Evolutionary conservation across 1,139 yeast genomes (phyloP), one percentile per base, ranked within the genome.

Genomic region (Saccharomyces hybrid): DNA sequence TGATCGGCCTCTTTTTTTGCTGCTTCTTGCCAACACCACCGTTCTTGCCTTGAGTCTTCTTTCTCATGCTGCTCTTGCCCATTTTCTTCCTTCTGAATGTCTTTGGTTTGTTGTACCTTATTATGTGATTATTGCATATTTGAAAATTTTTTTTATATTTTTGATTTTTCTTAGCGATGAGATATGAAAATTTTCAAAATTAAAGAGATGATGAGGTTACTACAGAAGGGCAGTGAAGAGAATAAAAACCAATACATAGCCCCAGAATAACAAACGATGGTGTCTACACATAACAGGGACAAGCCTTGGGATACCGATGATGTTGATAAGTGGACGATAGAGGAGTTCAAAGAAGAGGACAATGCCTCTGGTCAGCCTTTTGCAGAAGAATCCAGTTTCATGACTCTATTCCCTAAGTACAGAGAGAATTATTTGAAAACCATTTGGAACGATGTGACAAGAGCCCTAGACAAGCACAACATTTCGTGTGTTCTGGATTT

Each of bases 251-350:
- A n/a, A 44, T 46, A 52, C 49, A 54, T 27, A 31, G 1, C 11
- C 5, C 25, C 44, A 38, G 11, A 46, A 44, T 29, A 44, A 27
- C n/a, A 54, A 52, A 55, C 48, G 19, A 91, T 93, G 98, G 90
- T 87, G 34, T 89, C 97, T 3, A 87, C 95, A 55, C 93, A 91
- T 71, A 88, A 91, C 71, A 86, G 84, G 69, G 98, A 91, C 65
- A 93, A 93, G 72, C 98, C 98, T 54, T 91, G 99, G 98, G 98
- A 93, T 69, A 90, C 97, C 13, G 89, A 88, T 28, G 97, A 90
- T 65, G 85, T 93, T 59, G 97, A 93, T 69, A 91, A 93, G 70
- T 93, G 99, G 99, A 76, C 80, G 60, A 77, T 84, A 47, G 96
- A 90, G 42, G 95, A 90, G 58, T 93, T 93, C 76, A 86, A 80